Evolutionary conservation across 192 early-diverging fungal species (phyloP), one percentile per base, ranked within the genome.

Genomic region (Linnemannia exigua): DNA sequence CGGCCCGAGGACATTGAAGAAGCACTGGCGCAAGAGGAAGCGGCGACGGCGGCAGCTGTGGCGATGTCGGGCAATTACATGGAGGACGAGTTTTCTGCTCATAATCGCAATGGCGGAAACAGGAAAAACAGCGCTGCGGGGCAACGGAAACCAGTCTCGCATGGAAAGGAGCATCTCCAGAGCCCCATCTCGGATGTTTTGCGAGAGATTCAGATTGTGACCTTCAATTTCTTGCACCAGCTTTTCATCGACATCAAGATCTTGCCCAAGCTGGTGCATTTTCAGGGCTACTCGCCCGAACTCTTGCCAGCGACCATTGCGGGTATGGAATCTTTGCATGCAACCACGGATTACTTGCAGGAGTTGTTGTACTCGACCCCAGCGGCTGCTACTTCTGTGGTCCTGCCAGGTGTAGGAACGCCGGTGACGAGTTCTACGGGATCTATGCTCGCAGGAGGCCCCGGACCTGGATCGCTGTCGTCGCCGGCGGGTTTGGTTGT

Each of bases 221-320:
- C 84, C 0, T 86, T 86, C 75, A 86, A 86, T 50, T 86, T 86
- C 69, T 12, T 86, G 58, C 84, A 86, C 37, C 84, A 86, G 46
- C 66, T 79, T 0, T 86, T 86, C 41, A 80, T 86, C 38, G 84
- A 86, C 33, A 69, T 80, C 70, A 86, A 79, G 63, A 86, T 79
- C 31, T 75, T 79, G 51, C 73, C 84, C 25, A 86, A 86, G 51
- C 38, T 86, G 61, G 58, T 86, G 33, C 84, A 86, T 50, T 86
- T 86, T 70, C 77, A 86, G 36, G 84, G 84, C 1, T 86, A 86
- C 58, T 50, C 84, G 2, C 51, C 80, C 48, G 84, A 86, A 35
- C 74, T 86, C 16, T 37, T 86, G 15, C 84, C 84, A 20, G 61
- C 41, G 6, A 76, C 70, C n/a, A 74, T 86, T 0, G 58, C 77